A percentile compares a stretch with the other conserved stretches of the same genome.
Conservation (phyloP, 371 early-diverging fungal species). For the Polyrhizophydium stewartii region DNA sequence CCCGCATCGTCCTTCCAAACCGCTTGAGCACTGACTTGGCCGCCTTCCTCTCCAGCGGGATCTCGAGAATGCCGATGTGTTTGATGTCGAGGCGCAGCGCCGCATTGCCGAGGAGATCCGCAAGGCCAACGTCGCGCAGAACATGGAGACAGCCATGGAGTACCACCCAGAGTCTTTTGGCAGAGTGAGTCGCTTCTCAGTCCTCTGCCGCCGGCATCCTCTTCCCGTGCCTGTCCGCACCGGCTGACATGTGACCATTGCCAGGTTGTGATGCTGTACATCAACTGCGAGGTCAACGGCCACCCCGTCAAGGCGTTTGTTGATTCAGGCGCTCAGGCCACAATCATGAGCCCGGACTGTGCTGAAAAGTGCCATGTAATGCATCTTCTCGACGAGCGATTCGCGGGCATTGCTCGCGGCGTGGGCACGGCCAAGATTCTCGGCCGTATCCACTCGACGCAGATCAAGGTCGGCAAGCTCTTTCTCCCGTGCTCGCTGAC, state of each 20-base stretch:
- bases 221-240: no score
- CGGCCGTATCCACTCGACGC: constrained; percentile 89
- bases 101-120: constrained; percentile 88
- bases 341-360: constrained; percentile 78
- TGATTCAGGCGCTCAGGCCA: constrained; percentile 96
- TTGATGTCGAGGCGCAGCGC: constrained; percentile 85
- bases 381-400: constrained; percentile 85
- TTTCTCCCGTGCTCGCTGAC: constrained; percentile 85
- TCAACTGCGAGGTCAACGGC: constrained; percentile 84
- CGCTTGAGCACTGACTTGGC: no score
- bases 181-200: constrained; percentile 26
- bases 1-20: background rate
- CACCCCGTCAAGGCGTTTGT: constrained; percentile 88
- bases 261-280: constrained; percentile 84
- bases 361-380: constrained; percentile 80
- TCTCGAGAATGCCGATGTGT: constrained; percentile 69
- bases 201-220: no score
- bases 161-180: constrained; percentile 94
- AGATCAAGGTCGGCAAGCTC: constrained; percentile 70
- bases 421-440: constrained; percentile 94
- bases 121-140: constrained; percentile 79
- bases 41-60: background rate
- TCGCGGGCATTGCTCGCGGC: constrained; percentile 88
- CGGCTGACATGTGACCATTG: no score
- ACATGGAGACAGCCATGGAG: constrained; percentile 89